These are phyloP conservation scores for Thalassiosira exigua DNA, from an alignment of 352 stramenopile genomes.

Conservation along the genomic window DNA sequence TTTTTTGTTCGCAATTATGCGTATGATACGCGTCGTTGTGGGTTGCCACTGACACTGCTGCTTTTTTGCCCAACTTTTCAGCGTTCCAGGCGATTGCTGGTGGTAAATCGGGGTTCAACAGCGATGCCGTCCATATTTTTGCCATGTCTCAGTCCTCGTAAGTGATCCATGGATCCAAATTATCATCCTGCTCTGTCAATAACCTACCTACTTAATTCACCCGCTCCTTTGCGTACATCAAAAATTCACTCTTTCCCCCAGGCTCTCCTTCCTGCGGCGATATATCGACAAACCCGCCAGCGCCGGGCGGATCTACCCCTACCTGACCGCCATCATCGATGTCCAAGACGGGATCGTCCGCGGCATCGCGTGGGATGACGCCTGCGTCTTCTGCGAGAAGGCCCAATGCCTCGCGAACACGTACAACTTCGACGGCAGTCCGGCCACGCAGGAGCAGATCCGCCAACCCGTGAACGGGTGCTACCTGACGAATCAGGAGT, in stretches of 20 bases:
- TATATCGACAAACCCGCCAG: constrained; percentile 65
- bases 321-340: constrained; percentile 85
- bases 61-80: no score
- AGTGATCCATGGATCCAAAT: no score
- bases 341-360: constrained; percentile 79
- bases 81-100: no score
- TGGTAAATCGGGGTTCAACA: no score
- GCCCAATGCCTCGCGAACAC: constrained; percentile 76
- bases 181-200: no score
- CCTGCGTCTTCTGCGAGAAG: constrained; percentile 81
- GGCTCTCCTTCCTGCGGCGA: constrained; percentile 63
- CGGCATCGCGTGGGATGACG: constrained; percentile 86
- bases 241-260: no score
- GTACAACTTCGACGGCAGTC: constrained; percentile 77
- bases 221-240: neutral
- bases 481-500: constrained; percentile 60
- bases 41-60: no score
- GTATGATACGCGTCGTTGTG: no score
- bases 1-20: neutral
- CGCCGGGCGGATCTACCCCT: constrained; percentile 68
- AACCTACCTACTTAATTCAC: no score
- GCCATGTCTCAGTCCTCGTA: no score
- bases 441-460: constrained; percentile 35
- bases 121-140: no score
- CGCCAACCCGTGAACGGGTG: constrained; percentile 67